Percentiles rank a stretch among this genome's conserved stretches.
phyloP scores from a whole-genome alignment of 331 rosid genomes.

The Stylosanthes scabra region DNA sequence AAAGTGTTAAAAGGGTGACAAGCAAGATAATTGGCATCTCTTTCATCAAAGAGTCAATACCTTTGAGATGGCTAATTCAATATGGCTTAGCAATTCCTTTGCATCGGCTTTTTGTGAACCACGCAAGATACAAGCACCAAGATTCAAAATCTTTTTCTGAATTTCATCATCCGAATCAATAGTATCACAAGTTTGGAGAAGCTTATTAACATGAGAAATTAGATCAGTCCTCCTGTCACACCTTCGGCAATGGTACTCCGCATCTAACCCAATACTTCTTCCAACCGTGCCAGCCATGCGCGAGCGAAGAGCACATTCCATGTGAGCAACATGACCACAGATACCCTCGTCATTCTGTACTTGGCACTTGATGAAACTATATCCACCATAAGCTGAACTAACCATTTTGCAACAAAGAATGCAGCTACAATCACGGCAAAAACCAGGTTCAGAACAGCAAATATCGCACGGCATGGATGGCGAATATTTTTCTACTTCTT shows the following conservation, averaged over 20 bases:
- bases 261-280: slow-evolving; percentile 70
- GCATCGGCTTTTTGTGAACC: slow-evolving; percentile 65
- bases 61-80: slow-evolving; percentile 65
- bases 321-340: slow-evolving; percentile 84
- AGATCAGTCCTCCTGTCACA: slow-evolving; percentile 85
- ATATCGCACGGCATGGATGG: slow-evolving; percentile 68
- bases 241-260: slow-evolving; percentile 81
- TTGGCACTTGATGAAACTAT: slow-evolving; percentile 72
- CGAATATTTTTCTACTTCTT: slow-evolving; percentile 41
- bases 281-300: slow-evolving; percentile 82
- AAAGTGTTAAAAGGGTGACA: slow-evolving; percentile 23
- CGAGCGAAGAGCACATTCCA: slow-evolving; percentile 76
- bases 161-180: slow-evolving; percentile 51
- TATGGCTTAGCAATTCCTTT: slow-evolving; percentile 50
- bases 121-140: slow-evolving; percentile 74
- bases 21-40: slow-evolving; percentile 30
- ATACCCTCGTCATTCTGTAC: slow-evolving; percentile 49
- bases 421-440: slow-evolving; percentile 89
- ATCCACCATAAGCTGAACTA: slow-evolving; percentile 59
- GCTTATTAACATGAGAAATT: slow-evolving; percentile 58
- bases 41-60: slow-evolving; percentile 47
- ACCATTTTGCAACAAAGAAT: slow-evolving; percentile 75
- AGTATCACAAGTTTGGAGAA: slow-evolving; percentile 59
- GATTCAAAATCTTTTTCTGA: slow-evolving; percentile 57
- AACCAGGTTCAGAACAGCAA: slow-evolving; percentile 77